phyloP scores from a whole-genome alignment of 345 rosid genomes.

The Eutrema heterophyllum region DNA sequence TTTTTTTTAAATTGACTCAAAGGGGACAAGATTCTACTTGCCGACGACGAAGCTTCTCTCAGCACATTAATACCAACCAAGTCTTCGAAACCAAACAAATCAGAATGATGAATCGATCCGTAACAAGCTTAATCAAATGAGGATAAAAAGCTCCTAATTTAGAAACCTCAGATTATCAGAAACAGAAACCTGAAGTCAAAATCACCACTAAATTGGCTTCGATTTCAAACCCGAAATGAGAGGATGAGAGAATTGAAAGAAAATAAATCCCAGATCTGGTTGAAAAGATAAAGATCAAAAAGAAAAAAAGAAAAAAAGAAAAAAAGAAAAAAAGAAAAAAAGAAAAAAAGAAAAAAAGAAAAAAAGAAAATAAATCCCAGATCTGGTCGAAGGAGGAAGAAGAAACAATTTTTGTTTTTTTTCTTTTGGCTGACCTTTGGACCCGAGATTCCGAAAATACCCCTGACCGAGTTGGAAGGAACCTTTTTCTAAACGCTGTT shows the following conservation, averaged over 20 bases:
- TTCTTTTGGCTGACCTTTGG: no score
- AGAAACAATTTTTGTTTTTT: no score
- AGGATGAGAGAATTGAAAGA: background rate
- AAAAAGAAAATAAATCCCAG: background rate
- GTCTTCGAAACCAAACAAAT: background rate
- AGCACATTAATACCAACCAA: background rate
- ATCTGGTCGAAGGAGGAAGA: no score
- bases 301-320: background rate
- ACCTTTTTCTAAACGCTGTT: no score
- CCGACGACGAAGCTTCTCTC: constrained; percentile 14
- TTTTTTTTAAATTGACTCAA: background rate
- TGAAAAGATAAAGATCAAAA: background rate
- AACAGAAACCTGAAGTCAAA: constrained; percentile 19
- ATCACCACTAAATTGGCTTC: constrained; percentile 7
- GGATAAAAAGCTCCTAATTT: constrained; percentile 7
- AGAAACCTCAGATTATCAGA: constrained; percentile 16
- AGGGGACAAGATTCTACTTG: constrained; percentile 11
- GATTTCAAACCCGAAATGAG: background rate
- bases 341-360: background rate
- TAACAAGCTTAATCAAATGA: background rate
- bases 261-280: constrained; percentile 10
- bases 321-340: background rate
- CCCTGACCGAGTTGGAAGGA: no score
- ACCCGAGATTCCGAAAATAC: no score
- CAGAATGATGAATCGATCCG: no score